Evolutionary conservation across 208 protist species (phyloP).

Genomic region (Trichomonas tenax): DNA sequence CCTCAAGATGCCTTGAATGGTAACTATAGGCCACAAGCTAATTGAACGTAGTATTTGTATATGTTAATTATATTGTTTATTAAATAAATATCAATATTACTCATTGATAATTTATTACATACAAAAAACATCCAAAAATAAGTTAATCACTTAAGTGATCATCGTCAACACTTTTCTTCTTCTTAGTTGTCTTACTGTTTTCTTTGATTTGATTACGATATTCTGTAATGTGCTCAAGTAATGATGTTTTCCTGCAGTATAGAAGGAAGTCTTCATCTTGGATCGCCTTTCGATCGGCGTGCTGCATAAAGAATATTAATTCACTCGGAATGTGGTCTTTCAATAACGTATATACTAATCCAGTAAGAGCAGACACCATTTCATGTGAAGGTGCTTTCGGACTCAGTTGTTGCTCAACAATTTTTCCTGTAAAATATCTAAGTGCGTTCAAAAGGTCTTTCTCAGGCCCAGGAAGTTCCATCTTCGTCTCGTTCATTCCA

Average conservation of each 20-base stretch:
- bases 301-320: background rate
- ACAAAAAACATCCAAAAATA: too few species aligned
- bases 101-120: too few species aligned
- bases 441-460: background rate
- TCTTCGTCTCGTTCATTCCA: background rate
- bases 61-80: too few species aligned
- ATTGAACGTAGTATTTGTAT: too few species aligned
- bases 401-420: background rate
- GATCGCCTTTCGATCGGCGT: background rate
- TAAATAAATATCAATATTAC: too few species aligned
- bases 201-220: background rate
- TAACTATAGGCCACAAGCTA: too few species aligned
- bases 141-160: too few species aligned
- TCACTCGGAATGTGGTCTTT: background rate
- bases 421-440: background rate
- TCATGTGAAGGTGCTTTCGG: background rate
- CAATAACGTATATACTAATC: background rate
- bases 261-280: background rate
- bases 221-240: background rate
- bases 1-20: background rate
- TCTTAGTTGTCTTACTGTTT: background rate
- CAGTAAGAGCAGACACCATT: background rate
- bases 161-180: background rate
- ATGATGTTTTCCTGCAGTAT: background rate
- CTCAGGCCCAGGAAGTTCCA: background rate